Percentiles rank a stretch among this genome's conserved stretches.
Conservation (phyloP, 2,329 filamentous ascomycete species). For the Colletotrichum paranaense region DNA sequence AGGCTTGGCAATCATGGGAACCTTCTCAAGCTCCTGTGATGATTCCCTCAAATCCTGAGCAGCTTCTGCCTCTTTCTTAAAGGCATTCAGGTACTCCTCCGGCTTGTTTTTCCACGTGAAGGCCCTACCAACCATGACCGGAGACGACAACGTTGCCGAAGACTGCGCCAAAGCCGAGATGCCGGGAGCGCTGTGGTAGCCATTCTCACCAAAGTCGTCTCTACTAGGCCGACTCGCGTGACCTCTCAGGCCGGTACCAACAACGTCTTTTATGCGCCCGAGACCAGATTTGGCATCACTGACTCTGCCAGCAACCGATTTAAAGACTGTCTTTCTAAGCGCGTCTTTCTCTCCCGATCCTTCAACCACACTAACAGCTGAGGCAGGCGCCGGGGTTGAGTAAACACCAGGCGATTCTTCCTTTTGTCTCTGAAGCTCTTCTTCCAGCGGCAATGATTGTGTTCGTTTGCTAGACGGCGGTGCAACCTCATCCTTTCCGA, state of each 20-base stretch:
- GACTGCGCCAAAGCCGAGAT: conserved; percentile 50
- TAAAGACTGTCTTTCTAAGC: conserved; percentile 76
- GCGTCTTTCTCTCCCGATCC: conserved; percentile 65
- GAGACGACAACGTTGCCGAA: conserved; percentile 46
- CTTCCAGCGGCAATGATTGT: conserved; percentile 64
- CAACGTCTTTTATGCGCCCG: conserved; percentile 86
- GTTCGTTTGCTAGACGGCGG: conserved; percentile 58
- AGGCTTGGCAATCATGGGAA: not conserved
- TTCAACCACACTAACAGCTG: conserved; percentile 59
- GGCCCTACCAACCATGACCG: conserved; percentile 57
- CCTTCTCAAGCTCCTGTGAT: conserved; percentile 12
- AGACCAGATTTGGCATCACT: conserved; percentile 86
- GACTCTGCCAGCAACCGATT: conserved; percentile 81
- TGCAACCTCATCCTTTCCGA: conserved; percentile 66
- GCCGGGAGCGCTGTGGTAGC: conserved; percentile 45
- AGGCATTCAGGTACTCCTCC: conserved; percentile 62
- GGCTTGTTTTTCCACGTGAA: conserved; percentile 75
- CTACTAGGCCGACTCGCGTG: conserved; percentile 66
- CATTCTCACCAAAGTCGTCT: conserved; percentile 61
- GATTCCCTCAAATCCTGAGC: conserved; percentile 14
- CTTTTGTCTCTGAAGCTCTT: conserved; percentile 56
- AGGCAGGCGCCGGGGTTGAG: conserved; percentile 55
- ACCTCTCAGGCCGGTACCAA: conserved; percentile 70
- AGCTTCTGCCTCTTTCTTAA: conserved; percentile 32
- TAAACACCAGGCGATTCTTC: conserved; percentile 60